These are phyloP conservation scores for Podospora pseudocomata DNA, from an alignment of 495 filamentous ascomycete species.

Conservation along the genomic window DNA sequence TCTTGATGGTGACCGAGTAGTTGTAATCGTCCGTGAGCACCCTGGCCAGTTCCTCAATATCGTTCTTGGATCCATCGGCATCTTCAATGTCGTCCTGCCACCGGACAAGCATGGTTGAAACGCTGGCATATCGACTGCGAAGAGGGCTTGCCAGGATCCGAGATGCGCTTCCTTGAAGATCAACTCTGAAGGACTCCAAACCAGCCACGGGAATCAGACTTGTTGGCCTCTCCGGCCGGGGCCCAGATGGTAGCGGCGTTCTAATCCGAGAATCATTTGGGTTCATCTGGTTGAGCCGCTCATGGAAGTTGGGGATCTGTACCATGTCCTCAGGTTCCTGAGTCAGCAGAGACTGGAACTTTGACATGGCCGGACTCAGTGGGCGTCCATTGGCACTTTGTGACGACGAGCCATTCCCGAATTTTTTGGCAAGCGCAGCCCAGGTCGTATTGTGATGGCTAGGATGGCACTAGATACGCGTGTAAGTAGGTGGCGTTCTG, in stretches of 20 bases:
- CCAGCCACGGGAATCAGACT: slow-evolving; percentile 33
- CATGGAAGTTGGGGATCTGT: slow-evolving; percentile 8
- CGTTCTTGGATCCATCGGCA: slow-evolving; percentile 22
- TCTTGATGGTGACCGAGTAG: slow-evolving; percentile 38
- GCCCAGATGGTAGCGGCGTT: slow-evolving; percentile 47
- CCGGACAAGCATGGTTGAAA: slow-evolving; percentile 42
- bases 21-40: slow-evolving; percentile 44
- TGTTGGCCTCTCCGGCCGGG: slow-evolving; percentile 41
- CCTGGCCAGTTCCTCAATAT: slow-evolving; percentile 39
- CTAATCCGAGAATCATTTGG: slow-evolving; percentile 41
- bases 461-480: slow-evolving; percentile 44
- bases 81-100: slow-evolving; percentile 47
- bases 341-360: slow-evolving; percentile 32
- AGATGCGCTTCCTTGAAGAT: slow-evolving; percentile 40
- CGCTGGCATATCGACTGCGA: slow-evolving; percentile 43
- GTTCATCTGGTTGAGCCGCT: slow-evolving; percentile 30
- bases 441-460: slow-evolving; percentile 51
- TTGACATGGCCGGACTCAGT: slow-evolving; percentile 42
- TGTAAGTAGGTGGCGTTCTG: slow-evolving; percentile 10
- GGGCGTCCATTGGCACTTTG: slow-evolving; percentile 30
- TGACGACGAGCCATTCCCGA: slow-evolving; percentile 37
- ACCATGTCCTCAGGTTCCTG: slow-evolving; percentile 43
- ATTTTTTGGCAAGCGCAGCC: slow-evolving; percentile 47
- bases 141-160: slow-evolving; percentile 39
- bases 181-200: slow-evolving; percentile 37